Base-by-base conservation (phyloP, 495 filamentous ascomycete genomes). In the Penicillium simplicissimum region DNA sequence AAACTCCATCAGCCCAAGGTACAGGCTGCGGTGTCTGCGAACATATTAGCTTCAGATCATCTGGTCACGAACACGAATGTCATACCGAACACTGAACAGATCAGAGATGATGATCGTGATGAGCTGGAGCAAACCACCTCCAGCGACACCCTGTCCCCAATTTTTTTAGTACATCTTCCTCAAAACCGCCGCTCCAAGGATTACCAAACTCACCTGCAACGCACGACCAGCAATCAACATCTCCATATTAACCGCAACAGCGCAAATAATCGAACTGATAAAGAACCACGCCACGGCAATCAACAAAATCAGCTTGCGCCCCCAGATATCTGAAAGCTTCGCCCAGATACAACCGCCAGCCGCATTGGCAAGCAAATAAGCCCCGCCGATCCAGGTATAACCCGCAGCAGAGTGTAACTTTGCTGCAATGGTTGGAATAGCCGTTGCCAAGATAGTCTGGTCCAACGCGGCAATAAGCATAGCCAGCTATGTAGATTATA, bases 331-430 rank as follows among this genome's bases (percentile, higher is more conserved):
- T 10, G 79, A 82, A 4, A 84, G 64, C 52, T 84, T 85, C 5
- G 78, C 79, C 84, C 84, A 88, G 40, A 85, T 81, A 28, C 82
- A 76, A 6, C 74, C 71, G 33, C 74, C 76, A n/a, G 84, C 82
- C 0, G 83, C 80, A 67, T 79, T 82, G 4, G 82, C 81, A 17
- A 84, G 75, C 37, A 85, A 71, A 63, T 88, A 92, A 11, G 88
- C 86, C 42, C 81, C 84, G 21, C 87, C 87, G 58, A 90, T 85
- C 87, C 87, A 89, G 35, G 81, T 76, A 70, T 87, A 88, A 25
- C 87, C 86, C 3, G 82, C 71, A 8, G 81, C 81, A 15, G 85
- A 84, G 35, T 85, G 71, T n/a, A 90, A 73, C 31, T 86, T 74
- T 1, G 80, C 69, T 2, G 84, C 74, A 40, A 87, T 85, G 0